Percentiles rank a stretch among this genome's conserved stretches.
Evolutionary conservation across 73 alveolate species (phyloP).

Genomic region (Tetrahymena elliotti): DNA sequence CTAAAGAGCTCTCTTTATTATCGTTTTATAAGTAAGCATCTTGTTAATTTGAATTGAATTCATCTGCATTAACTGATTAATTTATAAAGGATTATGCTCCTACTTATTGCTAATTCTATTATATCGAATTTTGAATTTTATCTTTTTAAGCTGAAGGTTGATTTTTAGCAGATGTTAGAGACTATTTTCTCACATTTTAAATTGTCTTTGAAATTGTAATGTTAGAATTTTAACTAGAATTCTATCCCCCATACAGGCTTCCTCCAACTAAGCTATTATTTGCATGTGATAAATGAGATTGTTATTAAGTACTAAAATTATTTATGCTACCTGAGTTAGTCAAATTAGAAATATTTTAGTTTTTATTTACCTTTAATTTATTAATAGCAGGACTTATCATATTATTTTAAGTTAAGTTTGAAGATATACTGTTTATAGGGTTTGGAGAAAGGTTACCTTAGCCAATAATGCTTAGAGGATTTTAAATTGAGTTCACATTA

Average conservation of each 20-base stretch:
- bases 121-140: not conserved
- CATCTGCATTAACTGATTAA: not conserved
- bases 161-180: not conserved
- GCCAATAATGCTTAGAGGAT: not conserved
- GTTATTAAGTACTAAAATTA: not conserved
- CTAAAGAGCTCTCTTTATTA: not conserved
- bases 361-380: not conserved
- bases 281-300: not conserved
- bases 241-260: not conserved
- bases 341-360: not conserved
- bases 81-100: not conserved
- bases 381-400: not conserved
- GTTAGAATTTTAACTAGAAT: not conserved
- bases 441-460: not conserved
- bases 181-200: not conserved
- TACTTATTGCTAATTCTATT: not conserved
- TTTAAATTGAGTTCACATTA: not conserved
- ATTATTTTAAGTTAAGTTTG: not conserved
- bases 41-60: not conserved
- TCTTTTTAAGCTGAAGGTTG: not conserved
- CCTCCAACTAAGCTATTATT: not conserved
- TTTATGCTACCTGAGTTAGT: not conserved
- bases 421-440: not conserved
- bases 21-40: not conserved
- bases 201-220: not conserved